Conservation (phyloP, 164 flowering plant species). For the Kalanchoe fedtschenkoi region DNA sequence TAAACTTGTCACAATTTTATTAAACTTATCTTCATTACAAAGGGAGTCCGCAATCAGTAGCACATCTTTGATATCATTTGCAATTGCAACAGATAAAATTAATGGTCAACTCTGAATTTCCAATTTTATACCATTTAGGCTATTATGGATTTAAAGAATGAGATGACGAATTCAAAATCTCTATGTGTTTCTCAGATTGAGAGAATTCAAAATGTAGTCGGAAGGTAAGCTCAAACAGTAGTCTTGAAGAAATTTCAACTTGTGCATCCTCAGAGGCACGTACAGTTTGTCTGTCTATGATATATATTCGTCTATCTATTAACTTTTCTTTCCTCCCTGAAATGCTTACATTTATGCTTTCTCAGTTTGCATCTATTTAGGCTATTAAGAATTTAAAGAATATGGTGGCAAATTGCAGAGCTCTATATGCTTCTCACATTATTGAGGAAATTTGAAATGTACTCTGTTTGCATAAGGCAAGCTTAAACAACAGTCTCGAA, state of each 20-base stretch:
- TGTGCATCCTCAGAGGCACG: constrained; percentile 37
- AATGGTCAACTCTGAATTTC: no score
- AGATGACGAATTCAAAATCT: constrained; percentile 46
- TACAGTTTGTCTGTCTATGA: no score
- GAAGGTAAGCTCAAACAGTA: constrained; percentile 62
- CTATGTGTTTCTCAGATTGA: constrained; percentile 69
- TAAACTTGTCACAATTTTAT: no score
- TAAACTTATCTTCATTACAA: no score
- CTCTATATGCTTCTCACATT: constrained; percentile 57
- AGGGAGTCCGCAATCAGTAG: no score
- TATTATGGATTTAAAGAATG: constrained; percentile 48
- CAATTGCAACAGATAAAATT: no score
- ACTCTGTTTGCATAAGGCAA: constrained; percentile 74
- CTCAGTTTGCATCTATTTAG: constrained; percentile 17
- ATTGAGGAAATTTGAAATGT: constrained; percentile 89
- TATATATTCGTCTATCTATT: no score
- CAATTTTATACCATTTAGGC: constrained; percentile 49
- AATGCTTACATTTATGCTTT: neutral
- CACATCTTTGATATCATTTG: no score
- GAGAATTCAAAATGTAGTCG: constrained; percentile 83
- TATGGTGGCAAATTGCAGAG: constrained; percentile 49
- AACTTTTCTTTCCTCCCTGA: neutral
- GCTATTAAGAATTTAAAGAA: constrained; percentile 50
- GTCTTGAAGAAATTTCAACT: constrained; percentile 62
- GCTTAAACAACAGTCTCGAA: constrained; percentile 59